Evolutionary conservation across 495 filamentous ascomycete species (phyloP).

Genomic region (Amorphotheca resinae): DNA sequence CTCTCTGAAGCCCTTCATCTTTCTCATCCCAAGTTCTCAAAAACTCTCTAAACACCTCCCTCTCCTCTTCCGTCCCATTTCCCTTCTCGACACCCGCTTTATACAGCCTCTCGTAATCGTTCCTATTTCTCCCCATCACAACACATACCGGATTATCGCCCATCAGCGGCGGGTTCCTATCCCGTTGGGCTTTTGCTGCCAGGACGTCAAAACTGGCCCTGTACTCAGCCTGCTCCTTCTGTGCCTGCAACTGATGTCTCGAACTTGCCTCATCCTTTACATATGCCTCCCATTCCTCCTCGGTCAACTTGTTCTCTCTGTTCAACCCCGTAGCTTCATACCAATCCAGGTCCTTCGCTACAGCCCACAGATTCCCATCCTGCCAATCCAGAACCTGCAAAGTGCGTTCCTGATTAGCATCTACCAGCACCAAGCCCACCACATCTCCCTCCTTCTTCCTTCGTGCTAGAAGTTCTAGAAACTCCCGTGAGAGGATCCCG

Average conservation of each 20-base stretch:
- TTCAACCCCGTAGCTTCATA: not conserved
- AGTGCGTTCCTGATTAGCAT: slow-evolving; percentile 7
- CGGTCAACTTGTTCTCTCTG: slow-evolving; percentile 9
- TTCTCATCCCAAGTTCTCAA: slow-evolving; percentile 24
- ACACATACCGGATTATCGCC: slow-evolving; percentile 15
- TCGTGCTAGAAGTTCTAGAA: slow-evolving; percentile 1
- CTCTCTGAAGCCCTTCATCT: slow-evolving; percentile 23
- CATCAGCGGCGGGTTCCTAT: slow-evolving; percentile 6
- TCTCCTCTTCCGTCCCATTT: slow-evolving; percentile 26
- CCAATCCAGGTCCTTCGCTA: slow-evolving; percentile 2
- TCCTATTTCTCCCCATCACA: slow-evolving; percentile 15
- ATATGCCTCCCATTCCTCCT: slow-evolving; percentile 11
- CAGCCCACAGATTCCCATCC: slow-evolving; percentile 2
- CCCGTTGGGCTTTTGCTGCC: slow-evolving; percentile 10
- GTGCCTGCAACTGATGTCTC: slow-evolving; percentile 1
- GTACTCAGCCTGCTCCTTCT: slow-evolving; percentile 5
- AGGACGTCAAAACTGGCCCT: slow-evolving; percentile 7
- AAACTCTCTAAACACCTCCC: slow-evolving; percentile 22
- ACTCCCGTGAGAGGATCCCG: slow-evolving; percentile 9
- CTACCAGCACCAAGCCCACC: slow-evolving; percentile 11
- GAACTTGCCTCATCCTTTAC: not conserved
- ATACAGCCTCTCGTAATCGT: slow-evolving; percentile 25
- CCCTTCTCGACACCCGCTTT: slow-evolving; percentile 23
- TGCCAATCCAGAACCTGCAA: slow-evolving; percentile 5
- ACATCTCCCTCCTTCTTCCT: slow-evolving; percentile 6